Evolutionary conservation across 2,329 filamentous ascomycete genomes (phyloP).

Genomic region (Trichophyton simii): DNA sequence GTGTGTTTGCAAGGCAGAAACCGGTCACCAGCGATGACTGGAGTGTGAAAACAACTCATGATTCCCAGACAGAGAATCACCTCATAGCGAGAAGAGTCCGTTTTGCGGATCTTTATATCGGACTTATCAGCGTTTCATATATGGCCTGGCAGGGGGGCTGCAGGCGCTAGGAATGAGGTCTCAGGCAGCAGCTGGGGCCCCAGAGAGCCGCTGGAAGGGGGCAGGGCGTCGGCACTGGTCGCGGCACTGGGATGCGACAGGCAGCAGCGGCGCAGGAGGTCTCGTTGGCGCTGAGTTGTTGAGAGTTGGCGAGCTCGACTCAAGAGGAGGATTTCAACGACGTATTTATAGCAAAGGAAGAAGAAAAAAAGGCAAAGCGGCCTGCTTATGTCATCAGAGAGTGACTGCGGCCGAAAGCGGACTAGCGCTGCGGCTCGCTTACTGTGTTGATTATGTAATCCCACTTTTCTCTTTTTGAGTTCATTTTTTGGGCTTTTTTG

Average conservation of each 20-base stretch:
- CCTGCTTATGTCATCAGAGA: background rate
- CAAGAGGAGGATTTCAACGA: background rate
- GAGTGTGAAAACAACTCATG: conserved; percentile 10
- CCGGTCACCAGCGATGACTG: conserved; percentile 10
- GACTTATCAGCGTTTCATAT: background rate
- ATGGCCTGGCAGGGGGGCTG: background rate
- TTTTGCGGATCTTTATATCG: background rate
- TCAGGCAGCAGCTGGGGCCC: background rate
- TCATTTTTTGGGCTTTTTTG: background rate
- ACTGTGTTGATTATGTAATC: background rate
- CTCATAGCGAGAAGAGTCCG: background rate
- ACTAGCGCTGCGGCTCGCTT: background rate
- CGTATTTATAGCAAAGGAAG: background rate
- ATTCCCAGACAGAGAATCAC: conserved; percentile 6
- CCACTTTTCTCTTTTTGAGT: background rate
- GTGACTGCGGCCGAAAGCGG: background rate
- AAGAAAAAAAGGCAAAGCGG: background rate
- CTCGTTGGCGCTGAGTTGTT: background rate
- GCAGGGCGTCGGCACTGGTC: background rate
- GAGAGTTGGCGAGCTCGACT: background rate
- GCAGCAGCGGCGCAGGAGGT: background rate
- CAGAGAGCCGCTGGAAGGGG: background rate
- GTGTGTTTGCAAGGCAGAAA: conserved; percentile 5
- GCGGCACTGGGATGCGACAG: background rate
- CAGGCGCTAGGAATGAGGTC: background rate